These are phyloP conservation scores for Dicorynia guianensis DNA, from an alignment of 306 rosid genomes.

Conservation along the genomic window DNA sequence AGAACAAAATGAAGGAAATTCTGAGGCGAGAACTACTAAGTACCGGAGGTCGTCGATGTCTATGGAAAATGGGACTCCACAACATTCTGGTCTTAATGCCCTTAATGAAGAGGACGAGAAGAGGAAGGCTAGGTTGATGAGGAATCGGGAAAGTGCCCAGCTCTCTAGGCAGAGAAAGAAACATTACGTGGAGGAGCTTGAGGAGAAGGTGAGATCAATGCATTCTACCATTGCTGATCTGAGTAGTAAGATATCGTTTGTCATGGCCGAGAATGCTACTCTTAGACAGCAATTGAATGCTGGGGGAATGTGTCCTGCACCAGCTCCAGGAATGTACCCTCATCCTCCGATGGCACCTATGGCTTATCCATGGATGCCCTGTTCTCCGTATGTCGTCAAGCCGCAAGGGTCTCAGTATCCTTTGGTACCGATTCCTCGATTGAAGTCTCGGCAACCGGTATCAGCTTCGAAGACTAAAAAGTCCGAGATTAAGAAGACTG, in stretches of 20 bases:
- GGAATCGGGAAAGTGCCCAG: conserved; percentile 95
- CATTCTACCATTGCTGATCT: conserved; percentile 66
- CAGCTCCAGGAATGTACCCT: conserved; percentile 73
- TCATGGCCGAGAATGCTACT: conserved; percentile 63
- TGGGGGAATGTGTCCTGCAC: conserved; percentile 64
- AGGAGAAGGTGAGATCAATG: conserved; percentile 82
- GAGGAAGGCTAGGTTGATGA: conserved; percentile 79
- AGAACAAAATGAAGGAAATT: conserved; percentile 53
- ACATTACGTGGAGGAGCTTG: conserved; percentile 78
- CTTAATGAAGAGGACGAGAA: conserved; percentile 64
- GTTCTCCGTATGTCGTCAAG: conserved; percentile 75
- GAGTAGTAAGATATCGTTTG: conserved; percentile 55
- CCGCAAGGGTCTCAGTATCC: conserved; percentile 90
- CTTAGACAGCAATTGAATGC: conserved; percentile 83
- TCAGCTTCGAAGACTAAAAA: conserved; percentile 60
- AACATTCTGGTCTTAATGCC: conserved; percentile 30
- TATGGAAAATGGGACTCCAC: conserved; percentile 32
- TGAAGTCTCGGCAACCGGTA: conserved; percentile 71
- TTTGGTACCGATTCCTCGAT: conserved; percentile 89
- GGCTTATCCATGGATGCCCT: conserved; percentile 86
- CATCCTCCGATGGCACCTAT: conserved; percentile 77
- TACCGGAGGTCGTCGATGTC: conserved; percentile 53
- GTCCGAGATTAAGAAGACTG: conserved; percentile 62
- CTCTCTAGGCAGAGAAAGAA: conserved; percentile 80
- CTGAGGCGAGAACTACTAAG: conserved; percentile 66